These are phyloP conservation scores for Dunaliella primolecta DNA, from an alignment of 139 green algal genomes.

Conservation along the genomic window DNA sequence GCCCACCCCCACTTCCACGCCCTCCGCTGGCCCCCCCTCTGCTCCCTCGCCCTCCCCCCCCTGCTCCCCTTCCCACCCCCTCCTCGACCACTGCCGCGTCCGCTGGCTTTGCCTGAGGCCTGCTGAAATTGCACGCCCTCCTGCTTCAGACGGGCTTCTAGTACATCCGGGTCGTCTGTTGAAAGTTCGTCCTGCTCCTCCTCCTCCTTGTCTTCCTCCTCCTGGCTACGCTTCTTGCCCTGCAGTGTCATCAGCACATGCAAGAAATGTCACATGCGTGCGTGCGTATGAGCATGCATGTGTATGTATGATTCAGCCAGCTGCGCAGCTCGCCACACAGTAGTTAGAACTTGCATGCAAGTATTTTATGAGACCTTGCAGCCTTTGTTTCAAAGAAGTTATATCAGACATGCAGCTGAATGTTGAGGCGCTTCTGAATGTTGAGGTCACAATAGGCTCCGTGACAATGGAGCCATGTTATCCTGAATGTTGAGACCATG, in stretches of 20 bases:
- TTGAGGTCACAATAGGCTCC: too few relatives aligned
- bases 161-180: slow-evolving; percentile 46
- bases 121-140: slow-evolving; percentile 34
- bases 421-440: too few relatives aligned
- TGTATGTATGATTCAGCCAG: too few relatives aligned
- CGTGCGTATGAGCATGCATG: not conserved
- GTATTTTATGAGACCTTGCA: too few relatives aligned
- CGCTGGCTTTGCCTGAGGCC: not conserved
- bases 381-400: too few relatives aligned
- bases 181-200: slow-evolving; percentile 56
- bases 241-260: too few relatives aligned
- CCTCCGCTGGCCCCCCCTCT: not conserved
- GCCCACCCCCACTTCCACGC: not conserved
- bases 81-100: not conserved
- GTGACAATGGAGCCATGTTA: too few relatives aligned
- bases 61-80: not conserved
- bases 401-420: too few relatives aligned
- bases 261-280: not conserved
- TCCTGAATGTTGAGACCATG: too few relatives aligned
- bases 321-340: too few relatives aligned
- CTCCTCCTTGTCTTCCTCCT: slow-evolving; percentile 21
- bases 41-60: not conserved
- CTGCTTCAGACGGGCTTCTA: slow-evolving; percentile 26
- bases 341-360: too few relatives aligned
- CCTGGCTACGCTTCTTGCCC: not conserved